A percentile compares a stretch with the other conserved stretches of the same genome.
phyloP scores from a whole-genome alignment of 2,329 filamentous ascomycete species.

The Diplodia corticola region DNA sequence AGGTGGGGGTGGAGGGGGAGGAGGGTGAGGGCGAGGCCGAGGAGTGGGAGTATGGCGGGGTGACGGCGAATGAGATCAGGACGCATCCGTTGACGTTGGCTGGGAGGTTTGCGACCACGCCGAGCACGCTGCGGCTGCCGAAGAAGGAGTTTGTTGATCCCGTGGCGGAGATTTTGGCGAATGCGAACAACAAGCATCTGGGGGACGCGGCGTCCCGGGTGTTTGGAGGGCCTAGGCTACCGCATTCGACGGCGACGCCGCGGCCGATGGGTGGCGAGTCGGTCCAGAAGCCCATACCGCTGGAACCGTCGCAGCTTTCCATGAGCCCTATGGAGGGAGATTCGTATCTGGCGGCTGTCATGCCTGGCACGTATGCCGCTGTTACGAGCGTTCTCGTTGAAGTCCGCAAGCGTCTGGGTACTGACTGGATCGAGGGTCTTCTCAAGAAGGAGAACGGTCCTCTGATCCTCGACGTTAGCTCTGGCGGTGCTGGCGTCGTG shows the following conservation, averaged over 20 bases:
- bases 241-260: conserved; percentile 73
- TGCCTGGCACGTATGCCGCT: conserved; percentile 71
- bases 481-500: conserved; percentile 69
- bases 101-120: conserved; percentile 72
- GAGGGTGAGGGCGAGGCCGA: conserved; percentile 26
- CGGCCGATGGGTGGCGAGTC: conserved; percentile 52
- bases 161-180: conserved; percentile 66
- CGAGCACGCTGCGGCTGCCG: conserved; percentile 75
- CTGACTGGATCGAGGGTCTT: conserved; percentile 67
- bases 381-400: conserved; percentile 69
- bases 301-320: conserved; percentile 63
- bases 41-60: conserved; percentile 27
- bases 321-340: conserved; percentile 78
- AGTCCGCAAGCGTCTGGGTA: conserved; percentile 70
- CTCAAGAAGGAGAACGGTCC: conserved; percentile 61
- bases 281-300: conserved; percentile 64
- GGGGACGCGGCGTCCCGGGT: conserved; percentile 67
- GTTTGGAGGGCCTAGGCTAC: conserved; percentile 76
- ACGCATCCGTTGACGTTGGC: conserved; percentile 72
- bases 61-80: conserved; percentile 44
- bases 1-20: conserved; percentile 33
- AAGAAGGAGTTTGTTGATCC: conserved; percentile 68
- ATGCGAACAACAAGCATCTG: conserved; percentile 69
- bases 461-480: conserved; percentile 72
- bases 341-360: conserved; percentile 66